Base-by-base conservation (phyloP, 345 rosid species). In the Citrus hindsii region DNA sequence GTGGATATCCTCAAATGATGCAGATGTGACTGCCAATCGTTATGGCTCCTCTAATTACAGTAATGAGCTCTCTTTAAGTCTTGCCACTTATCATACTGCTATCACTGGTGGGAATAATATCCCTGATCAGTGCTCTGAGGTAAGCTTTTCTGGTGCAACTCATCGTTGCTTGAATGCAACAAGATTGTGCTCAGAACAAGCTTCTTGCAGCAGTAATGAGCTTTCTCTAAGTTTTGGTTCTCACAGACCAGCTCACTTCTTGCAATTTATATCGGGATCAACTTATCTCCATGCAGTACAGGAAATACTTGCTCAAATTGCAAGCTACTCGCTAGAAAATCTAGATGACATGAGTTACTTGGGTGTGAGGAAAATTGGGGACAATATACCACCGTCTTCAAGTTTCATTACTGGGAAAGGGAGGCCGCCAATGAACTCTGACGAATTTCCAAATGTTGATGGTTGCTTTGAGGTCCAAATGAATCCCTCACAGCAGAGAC, bases 251-350 rank as follows among this genome's bases (percentile, higher is more conserved):
- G 62, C 83, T 67, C 90, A 83, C 42, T 85, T 81, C 73, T 82
- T 87, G 14, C 89, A 84, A 37, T 76, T 85, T 13, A 85, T 88
- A 71, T 77, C 82, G 14, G 94, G 93, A 67, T 96, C 99, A 2
- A 88, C 80, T 83, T 96, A 90, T 80, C 93, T 92, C 67, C 85
- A 79, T 13, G 90, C 88, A 56, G 83, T 94, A 79, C 99, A 93
- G 87, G 97, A 91, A 79, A 89, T 96, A 78, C 94, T 96, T 27
- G 84, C 95, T 77, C 91, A 94, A 76, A 83, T 96, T 69, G 97
- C 98, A 16, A 84, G 88, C 79, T 93, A 77, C 86, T 90, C 98
- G 0, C 84, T 94, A 4, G 91, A 88, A 80, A 88, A 85, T 82
- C 51, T 86, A 8, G 94, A 90, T 55, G 80, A 76, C 13, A 75